A percentile compares a stretch with the other conserved stretches of the same genome.
These are phyloP conservation scores for Teunomyces cretensis DNA, from an alignment of 805 yeast species.

Conservation along the genomic window DNA sequence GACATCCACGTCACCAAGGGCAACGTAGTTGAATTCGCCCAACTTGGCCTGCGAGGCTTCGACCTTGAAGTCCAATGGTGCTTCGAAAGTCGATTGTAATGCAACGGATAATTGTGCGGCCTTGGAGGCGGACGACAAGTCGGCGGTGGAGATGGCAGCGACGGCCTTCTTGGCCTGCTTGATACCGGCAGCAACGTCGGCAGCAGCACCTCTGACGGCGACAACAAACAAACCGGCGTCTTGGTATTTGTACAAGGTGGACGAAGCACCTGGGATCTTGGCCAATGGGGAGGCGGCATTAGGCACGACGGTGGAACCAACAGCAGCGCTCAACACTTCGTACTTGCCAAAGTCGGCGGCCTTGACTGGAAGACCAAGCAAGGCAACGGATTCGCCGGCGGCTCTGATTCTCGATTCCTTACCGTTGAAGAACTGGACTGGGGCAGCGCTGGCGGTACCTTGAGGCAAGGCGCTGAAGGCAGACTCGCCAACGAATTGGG, in stretches of 20 bases:
- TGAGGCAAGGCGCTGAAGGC: constrained; percentile 61
- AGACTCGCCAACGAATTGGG: constrained; percentile 64
- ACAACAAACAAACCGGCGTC: constrained; percentile 82
- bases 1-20: constrained; percentile 82
- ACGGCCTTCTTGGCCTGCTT: constrained; percentile 52
- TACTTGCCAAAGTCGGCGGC: constrained; percentile 62
- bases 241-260: constrained; percentile 62
- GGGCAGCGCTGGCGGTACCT: constrained; percentile 48
- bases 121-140: constrained; percentile 54
- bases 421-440: constrained; percentile 54
- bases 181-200: constrained; percentile 59
- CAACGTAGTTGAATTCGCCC: constrained; percentile 76
- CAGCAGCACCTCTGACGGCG: constrained; percentile 55
- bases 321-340: constrained; percentile 68
- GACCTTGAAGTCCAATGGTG: constrained; percentile 29
- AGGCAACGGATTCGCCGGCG: constrained; percentile 67
- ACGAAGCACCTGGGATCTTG: constrained; percentile 45
- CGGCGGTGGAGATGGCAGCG: constrained; percentile 39
- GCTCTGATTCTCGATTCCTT: constrained; percentile 67
- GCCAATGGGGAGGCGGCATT: constrained; percentile 53
- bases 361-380: constrained; percentile 77
- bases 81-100: constrained; percentile 37
- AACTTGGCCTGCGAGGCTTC: constrained; percentile 43
- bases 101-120: constrained; percentile 43
- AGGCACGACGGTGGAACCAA: constrained; percentile 60